phyloP scores from a whole-genome alignment of 176 grass and related monocot species.

The Oryza meyeriana region DNA sequence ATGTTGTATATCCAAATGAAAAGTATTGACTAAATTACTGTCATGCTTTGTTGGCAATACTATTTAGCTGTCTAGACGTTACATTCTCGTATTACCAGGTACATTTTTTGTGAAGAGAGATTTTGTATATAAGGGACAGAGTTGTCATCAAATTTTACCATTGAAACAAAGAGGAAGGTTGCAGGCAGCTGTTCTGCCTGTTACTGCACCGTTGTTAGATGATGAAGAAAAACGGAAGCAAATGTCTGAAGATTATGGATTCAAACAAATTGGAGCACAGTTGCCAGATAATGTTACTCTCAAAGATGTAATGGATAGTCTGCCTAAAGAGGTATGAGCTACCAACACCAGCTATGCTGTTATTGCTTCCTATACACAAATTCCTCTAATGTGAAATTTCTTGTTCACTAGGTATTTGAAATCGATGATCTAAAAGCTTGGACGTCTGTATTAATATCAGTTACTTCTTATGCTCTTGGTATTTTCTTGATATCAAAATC shows the following conservation, averaged over 20 bases:
- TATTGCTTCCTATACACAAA: background rate
- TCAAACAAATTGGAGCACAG: conserved; percentile 82
- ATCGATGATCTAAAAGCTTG: conserved; percentile 77
- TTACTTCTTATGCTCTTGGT: conserved; percentile 76
- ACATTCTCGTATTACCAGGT: conserved; percentile 11
- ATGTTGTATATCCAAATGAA: background rate
- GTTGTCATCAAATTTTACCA: conserved; percentile 27
- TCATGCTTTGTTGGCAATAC: background rate
- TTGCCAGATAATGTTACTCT: conserved; percentile 70
- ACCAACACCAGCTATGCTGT: conserved; percentile 2
- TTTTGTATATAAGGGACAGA: conserved; percentile 15
- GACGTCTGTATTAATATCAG: conserved; percentile 86
- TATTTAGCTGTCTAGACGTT: background rate
- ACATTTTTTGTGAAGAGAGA: conserved; percentile 31
- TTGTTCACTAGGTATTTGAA: conserved; percentile 77
- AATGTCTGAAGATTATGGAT: conserved; percentile 80
- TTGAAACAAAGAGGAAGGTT: conserved; percentile 27
- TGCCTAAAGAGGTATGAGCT: conserved; percentile 75
- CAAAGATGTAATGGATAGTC: conserved; percentile 88
- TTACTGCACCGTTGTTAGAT: conserved; percentile 41
- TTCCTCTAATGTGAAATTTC: conserved; percentile 23
- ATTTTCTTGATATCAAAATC: conserved; percentile 78
- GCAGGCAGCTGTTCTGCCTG: conserved; percentile 45
- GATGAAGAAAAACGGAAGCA: conserved; percentile 52
- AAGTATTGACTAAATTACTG: background rate